These are phyloP conservation scores for Davidsoniella virescens DNA, from an alignment of 2,329 filamentous ascomycete genomes.

Conservation along the genomic window DNA sequence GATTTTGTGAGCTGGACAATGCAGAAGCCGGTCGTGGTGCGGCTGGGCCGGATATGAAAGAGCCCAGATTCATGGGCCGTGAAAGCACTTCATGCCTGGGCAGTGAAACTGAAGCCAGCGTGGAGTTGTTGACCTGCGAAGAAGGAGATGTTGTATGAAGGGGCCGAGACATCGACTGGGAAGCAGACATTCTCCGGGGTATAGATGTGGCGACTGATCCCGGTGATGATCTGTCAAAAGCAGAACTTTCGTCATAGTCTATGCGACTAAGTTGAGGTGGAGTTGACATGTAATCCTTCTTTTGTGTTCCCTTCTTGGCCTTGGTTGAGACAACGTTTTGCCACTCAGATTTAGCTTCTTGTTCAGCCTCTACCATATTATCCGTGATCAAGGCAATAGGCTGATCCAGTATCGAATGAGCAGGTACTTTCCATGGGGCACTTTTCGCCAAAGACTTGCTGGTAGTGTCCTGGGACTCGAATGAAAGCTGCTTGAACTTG, in stretches of 20 bases:
- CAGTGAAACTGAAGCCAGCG: neutral
- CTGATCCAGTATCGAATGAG: neutral
- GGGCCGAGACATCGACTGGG: neutral
- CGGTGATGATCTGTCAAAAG: neutral
- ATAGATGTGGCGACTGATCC: conserved; percentile 1
- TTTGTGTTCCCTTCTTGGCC: neutral
- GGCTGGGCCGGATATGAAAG: conserved; percentile 1
- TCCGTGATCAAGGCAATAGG: conserved; percentile 6
- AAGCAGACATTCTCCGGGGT: neutral
- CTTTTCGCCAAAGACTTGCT: neutral
- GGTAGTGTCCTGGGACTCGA: neutral
- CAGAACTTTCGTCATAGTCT: too few species aligned
- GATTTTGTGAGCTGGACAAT: conserved; percentile 34
- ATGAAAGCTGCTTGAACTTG: conserved; percentile 1
- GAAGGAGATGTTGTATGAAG: neutral
- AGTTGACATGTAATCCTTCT: neutral
- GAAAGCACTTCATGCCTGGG: neutral
- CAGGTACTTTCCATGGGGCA: conserved; percentile 8
- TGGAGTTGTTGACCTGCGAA: neutral
- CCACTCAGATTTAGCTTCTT: conserved; percentile 8
- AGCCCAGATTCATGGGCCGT: conserved; percentile 7
- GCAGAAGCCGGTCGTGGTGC: conserved; percentile 17
- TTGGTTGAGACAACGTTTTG: conserved; percentile 7
- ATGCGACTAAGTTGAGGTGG: neutral
- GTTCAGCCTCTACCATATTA: conserved; percentile 8